Conservation (phyloP, 2,329 filamentous ascomycete species). For the Claviceps pusilla region DNA sequence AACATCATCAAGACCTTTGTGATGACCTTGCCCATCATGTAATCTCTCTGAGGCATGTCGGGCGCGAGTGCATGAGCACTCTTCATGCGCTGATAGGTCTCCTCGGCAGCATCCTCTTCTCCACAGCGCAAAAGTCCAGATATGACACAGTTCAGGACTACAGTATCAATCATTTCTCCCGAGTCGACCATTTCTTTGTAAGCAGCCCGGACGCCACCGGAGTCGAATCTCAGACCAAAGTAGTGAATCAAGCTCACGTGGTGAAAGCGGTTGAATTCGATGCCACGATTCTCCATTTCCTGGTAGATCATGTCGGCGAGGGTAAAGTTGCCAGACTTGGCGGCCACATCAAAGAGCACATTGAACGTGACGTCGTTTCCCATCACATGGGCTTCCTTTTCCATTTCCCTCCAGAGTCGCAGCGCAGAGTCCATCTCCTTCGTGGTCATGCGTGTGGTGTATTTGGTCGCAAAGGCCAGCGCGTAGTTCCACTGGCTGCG, state of each 20-base stretch:
- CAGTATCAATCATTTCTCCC: conserved; percentile 77
- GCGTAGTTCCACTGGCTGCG: conserved; percentile 69
- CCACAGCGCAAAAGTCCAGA: conserved; percentile 60
- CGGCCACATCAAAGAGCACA: conserved; percentile 76
- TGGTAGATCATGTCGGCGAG: conserved; percentile 73
- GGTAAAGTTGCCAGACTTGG: conserved; percentile 68
- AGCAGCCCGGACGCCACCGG: conserved; percentile 56
- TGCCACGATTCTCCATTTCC: conserved; percentile 59
- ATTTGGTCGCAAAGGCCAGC: conserved; percentile 62
- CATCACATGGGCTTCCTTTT: conserved; percentile 48
- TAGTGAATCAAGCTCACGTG: conserved; percentile 73
- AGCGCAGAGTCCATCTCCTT: conserved; percentile 48
- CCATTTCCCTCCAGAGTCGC: conserved; percentile 80
- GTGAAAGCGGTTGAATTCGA: conserved; percentile 63
- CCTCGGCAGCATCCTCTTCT: conserved; percentile 62
- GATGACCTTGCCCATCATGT: conserved; percentile 33
- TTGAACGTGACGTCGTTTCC: conserved; percentile 78
- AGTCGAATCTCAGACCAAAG: conserved; percentile 60
- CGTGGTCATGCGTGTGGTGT: conserved; percentile 44
- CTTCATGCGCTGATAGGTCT: conserved; percentile 78
- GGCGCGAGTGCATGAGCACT: conserved; percentile 29
- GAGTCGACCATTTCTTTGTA: conserved; percentile 73
- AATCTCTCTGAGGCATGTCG: conserved; percentile 29
- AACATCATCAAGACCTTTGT: conserved; percentile 44
- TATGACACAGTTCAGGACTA: conserved; percentile 77